Evolutionary conservation across 768 basidiomycete genomes (phyloP).

Genomic region (Lentinus brumalis): DNA sequence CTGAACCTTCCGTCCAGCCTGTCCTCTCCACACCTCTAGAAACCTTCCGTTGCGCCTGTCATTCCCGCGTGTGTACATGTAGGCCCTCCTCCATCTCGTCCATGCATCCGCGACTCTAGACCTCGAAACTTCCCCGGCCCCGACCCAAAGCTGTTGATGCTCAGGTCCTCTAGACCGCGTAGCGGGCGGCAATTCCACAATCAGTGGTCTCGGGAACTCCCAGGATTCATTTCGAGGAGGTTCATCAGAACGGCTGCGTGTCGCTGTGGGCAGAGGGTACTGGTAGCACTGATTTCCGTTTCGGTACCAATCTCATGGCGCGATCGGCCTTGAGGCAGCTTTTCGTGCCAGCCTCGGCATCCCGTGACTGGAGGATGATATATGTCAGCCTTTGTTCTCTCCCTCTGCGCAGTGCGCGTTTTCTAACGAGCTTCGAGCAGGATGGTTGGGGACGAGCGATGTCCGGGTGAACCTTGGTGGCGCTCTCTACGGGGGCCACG

Average conservation of each 20-base stretch:
- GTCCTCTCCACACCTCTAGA: too few species aligned
- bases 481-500: conserved; percentile 7
- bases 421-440: conserved; percentile 2
- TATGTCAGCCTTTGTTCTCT: conserved; percentile 18
- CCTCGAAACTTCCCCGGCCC: background rate
- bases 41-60: too few species aligned
- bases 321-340: conserved; percentile 26
- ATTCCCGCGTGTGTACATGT: too few species aligned
- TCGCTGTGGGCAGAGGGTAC: conserved; percentile 25
- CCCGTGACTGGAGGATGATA: conserved; percentile 18
- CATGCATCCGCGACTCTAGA: background rate
- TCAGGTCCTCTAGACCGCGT: conserved; percentile 7
- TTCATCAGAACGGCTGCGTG: conserved; percentile 18
- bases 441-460: conserved; percentile 1
- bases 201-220: conserved; percentile 17
- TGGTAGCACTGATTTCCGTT: conserved; percentile 12
- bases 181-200: conserved; percentile 6
- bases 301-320: conserved; percentile 18
- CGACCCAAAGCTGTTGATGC: background rate
- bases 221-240: conserved; percentile 8
- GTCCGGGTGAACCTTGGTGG: conserved; percentile 20
- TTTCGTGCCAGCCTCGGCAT: conserved; percentile 9
- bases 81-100: background rate
- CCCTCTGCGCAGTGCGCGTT: background rate
- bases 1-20: too few species aligned